Evolutionary conservation across 768 basidiomycete species (phyloP).

Genomic region (Scleroderma bovista): DNA sequence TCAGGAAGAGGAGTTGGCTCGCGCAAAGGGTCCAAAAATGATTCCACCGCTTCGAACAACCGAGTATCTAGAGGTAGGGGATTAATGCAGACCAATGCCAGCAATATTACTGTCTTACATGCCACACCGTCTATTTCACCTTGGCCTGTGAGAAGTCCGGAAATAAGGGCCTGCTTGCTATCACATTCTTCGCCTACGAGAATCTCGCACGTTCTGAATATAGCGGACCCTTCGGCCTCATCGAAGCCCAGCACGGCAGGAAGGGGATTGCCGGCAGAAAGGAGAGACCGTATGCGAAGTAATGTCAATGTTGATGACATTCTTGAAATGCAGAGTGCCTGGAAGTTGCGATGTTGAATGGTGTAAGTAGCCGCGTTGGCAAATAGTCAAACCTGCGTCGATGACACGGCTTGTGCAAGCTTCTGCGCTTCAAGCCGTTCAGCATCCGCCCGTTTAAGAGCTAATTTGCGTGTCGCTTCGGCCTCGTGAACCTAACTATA

Average conservation of each 20-base stretch:
- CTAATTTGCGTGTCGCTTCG: constrained; percentile 52
- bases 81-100: constrained; percentile 1
- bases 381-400: constrained; percentile 46
- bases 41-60: constrained; percentile 50
- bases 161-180: constrained; percentile 44
- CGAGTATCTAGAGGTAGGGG: constrained; percentile 46
- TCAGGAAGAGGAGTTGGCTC: constrained; percentile 30
- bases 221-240: constrained; percentile 47
- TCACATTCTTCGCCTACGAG: constrained; percentile 54
- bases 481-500: constrained; percentile 52
- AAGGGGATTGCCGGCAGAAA: constrained; percentile 42
- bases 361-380: not conserved
- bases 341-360: constrained; percentile 2
- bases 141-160: constrained; percentile 49
- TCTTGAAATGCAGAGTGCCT: constrained; percentile 43
- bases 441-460: constrained; percentile 48
- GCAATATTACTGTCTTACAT: constrained; percentile 42
- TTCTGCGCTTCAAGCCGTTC: constrained; percentile 53
- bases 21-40: constrained; percentile 45
- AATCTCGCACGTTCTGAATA: constrained; percentile 47
- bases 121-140: constrained; percentile 59
- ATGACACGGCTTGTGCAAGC: constrained; percentile 49
- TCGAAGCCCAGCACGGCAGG: constrained; percentile 39
- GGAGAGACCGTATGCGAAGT: constrained; percentile 49
- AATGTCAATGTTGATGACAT: constrained; percentile 51